Evolutionary conservation across 495 filamentous ascomycete species (phyloP), one percentile per base, ranked within the genome.

Genomic region (Aspergillus diversus): DNA sequence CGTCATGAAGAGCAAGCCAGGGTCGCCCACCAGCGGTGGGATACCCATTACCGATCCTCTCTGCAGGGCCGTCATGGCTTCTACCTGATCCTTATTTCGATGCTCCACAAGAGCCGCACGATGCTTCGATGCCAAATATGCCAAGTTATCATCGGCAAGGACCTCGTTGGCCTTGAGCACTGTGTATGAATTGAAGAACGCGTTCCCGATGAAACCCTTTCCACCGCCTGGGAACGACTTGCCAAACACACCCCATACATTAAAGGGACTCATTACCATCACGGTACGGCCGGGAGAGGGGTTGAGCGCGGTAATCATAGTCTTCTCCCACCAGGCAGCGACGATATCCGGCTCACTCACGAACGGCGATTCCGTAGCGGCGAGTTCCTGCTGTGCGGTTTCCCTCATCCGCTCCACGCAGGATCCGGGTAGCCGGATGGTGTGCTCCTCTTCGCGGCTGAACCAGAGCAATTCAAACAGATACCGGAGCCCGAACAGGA

Each of bases 41-140:
- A 73, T 66, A 7, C 73, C 73, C 6, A 3, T 52, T 11, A 5
- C 12, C 2, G 47, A 33, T 2, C 6, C 16, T 2, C 48, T 59
- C 56, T 53, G 67, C 15, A 67, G 63, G 16, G 60, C 68, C 17
- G 64, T 64, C 53, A 73, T 63, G 16, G 80, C 78, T 17, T 77
- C 68, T 3, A 81, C 63, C 48, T 83, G 80, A 4, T 65, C 64
- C 16, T 66, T 64, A 5, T 76, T 75, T 32, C 77, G 69, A 34
- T 79, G 78, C 51, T 72, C 69, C 4, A 63, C 49, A 32, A 83
- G 69, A 2, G 77, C 60, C 3, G 60, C 54, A 7, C 79, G 73
- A 16, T 74, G 60, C 7, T 63, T 54, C 6, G 70, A 63, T 3
- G 80, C 79, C 15, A 71, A 42, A 48, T 59, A 67, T 57, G 70